A percentile compares a stretch with the other conserved stretches of the same genome.
These are phyloP conservation scores for Stagonosporopsis rhizophila DNA, from an alignment of 2,329 filamentous ascomycete species.

Conservation along the genomic window DNA sequence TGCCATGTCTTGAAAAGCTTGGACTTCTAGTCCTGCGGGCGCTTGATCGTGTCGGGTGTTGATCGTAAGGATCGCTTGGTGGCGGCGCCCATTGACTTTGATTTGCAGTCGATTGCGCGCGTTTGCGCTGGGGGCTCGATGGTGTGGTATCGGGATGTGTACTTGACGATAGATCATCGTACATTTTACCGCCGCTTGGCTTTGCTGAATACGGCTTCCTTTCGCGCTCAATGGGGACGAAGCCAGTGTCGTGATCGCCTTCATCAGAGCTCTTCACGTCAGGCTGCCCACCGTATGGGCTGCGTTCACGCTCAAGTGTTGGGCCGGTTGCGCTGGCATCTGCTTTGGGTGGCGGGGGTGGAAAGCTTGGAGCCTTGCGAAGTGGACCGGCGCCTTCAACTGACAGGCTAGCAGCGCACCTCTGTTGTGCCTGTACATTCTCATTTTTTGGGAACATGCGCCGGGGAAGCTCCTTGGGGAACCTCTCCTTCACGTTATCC, in stretches of 20 bases:
- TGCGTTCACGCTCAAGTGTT: constrained; percentile 45
- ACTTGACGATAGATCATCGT: constrained; percentile 50
- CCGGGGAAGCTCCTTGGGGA: constrained; percentile 80
- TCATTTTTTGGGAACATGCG: constrained; percentile 70
- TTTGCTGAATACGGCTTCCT: constrained; percentile 69
- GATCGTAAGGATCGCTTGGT: constrained; percentile 25
- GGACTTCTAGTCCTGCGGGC: constrained; percentile 45
- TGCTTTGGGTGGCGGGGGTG: constrained; percentile 42
- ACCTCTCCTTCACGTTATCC: constrained; percentile 70
- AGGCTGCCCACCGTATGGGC: constrained; percentile 40
- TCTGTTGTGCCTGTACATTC: constrained; percentile 64
- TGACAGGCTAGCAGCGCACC: constrained; percentile 67
- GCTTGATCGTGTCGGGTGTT: constrained; percentile 35
- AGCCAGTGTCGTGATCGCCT: constrained; percentile 44
- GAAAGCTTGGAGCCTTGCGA: constrained; percentile 44
- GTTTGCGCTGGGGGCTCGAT: constrained; percentile 32
- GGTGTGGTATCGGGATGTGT: constrained; percentile 34
- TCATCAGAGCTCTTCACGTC: constrained; percentile 43
- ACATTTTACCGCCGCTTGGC: constrained; percentile 65
- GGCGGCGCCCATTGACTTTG: constrained; percentile 40
- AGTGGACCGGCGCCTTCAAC: constrained; percentile 53
- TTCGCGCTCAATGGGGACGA: constrained; percentile 68
- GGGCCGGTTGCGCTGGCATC: constrained; percentile 15
- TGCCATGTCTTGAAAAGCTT: constrained; percentile 45
- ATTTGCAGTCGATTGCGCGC: constrained; percentile 44